Evolutionary conservation across 2,329 filamentous ascomycete genomes (phyloP), one percentile per base, ranked within the genome.

Genomic region (Fusarium sp.): DNA sequence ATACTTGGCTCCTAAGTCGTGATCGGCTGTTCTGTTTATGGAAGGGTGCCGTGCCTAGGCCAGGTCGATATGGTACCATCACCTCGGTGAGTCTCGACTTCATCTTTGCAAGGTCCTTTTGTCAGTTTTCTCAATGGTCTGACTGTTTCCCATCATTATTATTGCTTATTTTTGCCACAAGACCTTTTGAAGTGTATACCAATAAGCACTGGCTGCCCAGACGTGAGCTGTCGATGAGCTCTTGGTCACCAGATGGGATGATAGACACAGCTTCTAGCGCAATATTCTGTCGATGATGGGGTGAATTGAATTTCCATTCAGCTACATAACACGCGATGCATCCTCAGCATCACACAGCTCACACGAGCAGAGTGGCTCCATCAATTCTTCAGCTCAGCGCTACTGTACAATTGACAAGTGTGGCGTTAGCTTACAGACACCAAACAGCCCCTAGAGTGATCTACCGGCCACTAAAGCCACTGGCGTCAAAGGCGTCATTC

Each of bases 351-450:
- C 34, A 37, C 34, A 37, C 34, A 37, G 34, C 34, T 37, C 10
- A 37, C 34, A n/a, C 34, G 34, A 11, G 34, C 10, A 37, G 18
- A 37, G 34, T 37, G 34, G n/a, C 34, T 37, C 14, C 31, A 37
- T 37, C 21, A 25, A 23, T 50, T 37, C 16, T 37, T 25, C 11
- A 19, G 21, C 16, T 19, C 7, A 21, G n/a, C 37, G 30, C 61
- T 60, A 65, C 53, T 39, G n/a, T 53, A 23, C 19, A 43, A 16
- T 61, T 65, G 53, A 53, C 61, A 34, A 34, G 37, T 58, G 66
- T 70, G 62, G 66, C 58, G 61, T 52, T 69, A 52, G 57, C 45
- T 67, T 43, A 4, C 10, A 48, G 46, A 26, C 19, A 19, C 39
- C 21, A 30, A 14, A 30, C 31, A 23, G 28, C 21, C 25, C 34